A percentile compares a stretch with the other conserved stretches of the same genome.
Evolutionary conservation across 257 asterid genomes (phyloP).

Genomic region (Plantago elongata): DNA sequence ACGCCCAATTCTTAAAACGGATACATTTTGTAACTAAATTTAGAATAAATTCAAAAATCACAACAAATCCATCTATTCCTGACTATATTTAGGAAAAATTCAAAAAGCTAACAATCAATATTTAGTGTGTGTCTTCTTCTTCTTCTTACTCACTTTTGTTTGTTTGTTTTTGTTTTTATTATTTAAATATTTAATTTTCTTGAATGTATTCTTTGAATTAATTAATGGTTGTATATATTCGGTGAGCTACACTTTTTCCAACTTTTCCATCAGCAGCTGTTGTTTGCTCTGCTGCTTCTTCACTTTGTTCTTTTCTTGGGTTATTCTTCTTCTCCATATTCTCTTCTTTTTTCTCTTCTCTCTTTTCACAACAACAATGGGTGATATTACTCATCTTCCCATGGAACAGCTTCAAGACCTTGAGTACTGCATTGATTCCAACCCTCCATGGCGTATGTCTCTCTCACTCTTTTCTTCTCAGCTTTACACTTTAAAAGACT

Average conservation of each 20-base stretch:
- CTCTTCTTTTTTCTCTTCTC: not conserved
- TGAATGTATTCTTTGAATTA: conserved; percentile 11
- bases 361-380: conserved; percentile 33
- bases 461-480: conserved; percentile 14
- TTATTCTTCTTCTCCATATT: conserved; percentile 18
- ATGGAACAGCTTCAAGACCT: conserved; percentile 98
- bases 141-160: not conserved
- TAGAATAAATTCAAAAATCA: conserved; percentile 12
- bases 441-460: conserved; percentile 86
- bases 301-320: conserved; percentile 26
- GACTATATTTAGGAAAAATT: conserved; percentile 20
- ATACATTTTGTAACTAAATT: conserved; percentile 16
- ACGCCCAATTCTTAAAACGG: too few relatives aligned
- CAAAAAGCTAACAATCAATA: conserved; percentile 18
- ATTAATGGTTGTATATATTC: conserved; percentile 32
- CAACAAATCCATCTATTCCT: too few relatives aligned
- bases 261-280: conserved; percentile 19
- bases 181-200: not conserved
- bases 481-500: not conserved
- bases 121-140: conserved; percentile 15
- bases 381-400: conserved; percentile 78
- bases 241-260: conserved; percentile 36
- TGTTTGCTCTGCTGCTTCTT: conserved; percentile 20
- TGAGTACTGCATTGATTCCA: conserved; percentile 93
- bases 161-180: not conserved